Evolutionary conservation across 1,284 basidiomycete genomes (phyloP).

Genomic region (Cryptococcus sp.): DNA sequence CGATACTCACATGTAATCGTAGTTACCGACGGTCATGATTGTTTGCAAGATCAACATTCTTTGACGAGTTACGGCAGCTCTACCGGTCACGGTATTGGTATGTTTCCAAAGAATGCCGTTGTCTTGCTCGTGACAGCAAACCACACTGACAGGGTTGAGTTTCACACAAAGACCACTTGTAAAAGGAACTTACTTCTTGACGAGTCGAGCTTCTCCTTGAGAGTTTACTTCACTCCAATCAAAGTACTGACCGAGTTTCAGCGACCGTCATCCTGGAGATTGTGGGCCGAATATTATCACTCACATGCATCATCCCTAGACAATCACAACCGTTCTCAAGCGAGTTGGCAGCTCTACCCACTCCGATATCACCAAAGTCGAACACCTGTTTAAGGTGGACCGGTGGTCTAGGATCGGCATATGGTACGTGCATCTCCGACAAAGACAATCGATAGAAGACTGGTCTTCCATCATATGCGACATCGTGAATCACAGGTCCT

Average conservation of each 20-base stretch:
- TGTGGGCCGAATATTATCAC: too few relatives aligned
- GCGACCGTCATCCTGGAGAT: too few relatives aligned
- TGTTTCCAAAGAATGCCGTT: neutral
- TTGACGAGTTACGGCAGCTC: neutral
- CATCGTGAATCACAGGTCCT: constrained; percentile 41
- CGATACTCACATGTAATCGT: constrained; percentile 8
- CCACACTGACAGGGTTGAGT: neutral
- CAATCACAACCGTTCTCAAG: too few relatives aligned
- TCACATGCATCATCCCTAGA: too few relatives aligned
- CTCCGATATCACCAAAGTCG: constrained; percentile 49
- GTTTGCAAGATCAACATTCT: constrained; percentile 1
- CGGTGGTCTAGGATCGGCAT: constrained; percentile 38
- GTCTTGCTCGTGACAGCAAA: neutral
- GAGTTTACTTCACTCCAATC: too few relatives aligned
- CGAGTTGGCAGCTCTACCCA: constrained; percentile 45
- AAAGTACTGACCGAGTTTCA: too few relatives aligned
- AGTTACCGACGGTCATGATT: constrained; percentile 42
- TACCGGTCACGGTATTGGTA: neutral
- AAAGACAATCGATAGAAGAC: constrained; percentile 46
- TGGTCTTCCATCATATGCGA: constrained; percentile 40
- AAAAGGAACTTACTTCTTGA: constrained; percentile 27
- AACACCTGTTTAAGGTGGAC: constrained; percentile 45
- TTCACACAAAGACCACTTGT: constrained; percentile 13
- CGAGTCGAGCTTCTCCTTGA: too few relatives aligned
- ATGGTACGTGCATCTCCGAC: constrained; percentile 50